Evolutionary conservation across 2,329 filamentous ascomycete genomes (phyloP), one percentile per base, ranked within the genome.

Genomic region (Ophiognomonia clavigignenti-juglandacearum): DNA sequence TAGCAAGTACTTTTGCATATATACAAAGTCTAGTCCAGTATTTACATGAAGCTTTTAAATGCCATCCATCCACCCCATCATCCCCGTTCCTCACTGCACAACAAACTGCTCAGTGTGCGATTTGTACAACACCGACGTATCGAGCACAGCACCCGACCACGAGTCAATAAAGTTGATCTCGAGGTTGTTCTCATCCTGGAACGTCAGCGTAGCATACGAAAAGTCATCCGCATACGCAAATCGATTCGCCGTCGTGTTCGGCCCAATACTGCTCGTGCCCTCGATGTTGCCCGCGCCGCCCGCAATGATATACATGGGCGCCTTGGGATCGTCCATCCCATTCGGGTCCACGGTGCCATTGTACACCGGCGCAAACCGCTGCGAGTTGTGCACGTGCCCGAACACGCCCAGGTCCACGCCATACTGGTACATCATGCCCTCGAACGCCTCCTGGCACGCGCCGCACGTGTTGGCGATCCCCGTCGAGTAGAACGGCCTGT

Each of bases 201-300:
- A 71, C 3, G 62, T 66, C 6, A 81, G 53, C 2, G 65, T 69
- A 3, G 70, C 72, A 54, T 77, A 80, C 54, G 69, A 72, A 45
- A 77, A 80, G 47, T 76, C 74, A 41, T 73, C 67, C 0, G 64
- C 72, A 45, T 76, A 76, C 3, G 71, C 72, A 50, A 74, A 77
- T 3, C 63, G 68, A 35, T 73, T 78, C 24, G 62, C 70, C 11
- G 65, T 56, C 4, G 63, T 61, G 47, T 72, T 69, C 0, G 32
- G 57, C 4, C 73, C 74, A 0, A 78, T 62, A 1, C 54, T 41
- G 26, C 57, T 66, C 42, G 77, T 51, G 0, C 75, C 76, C 56
- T 81, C 77, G 44, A 80, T 75, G 44, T 78, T 80, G 3, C 77
- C 77, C 1, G 77, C 69, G 1, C 74, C 77, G 3, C 77, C 77